Conservation (phyloP, 2,329 filamentous ascomycete genomes). For the Graphilbum sp. region DNA sequence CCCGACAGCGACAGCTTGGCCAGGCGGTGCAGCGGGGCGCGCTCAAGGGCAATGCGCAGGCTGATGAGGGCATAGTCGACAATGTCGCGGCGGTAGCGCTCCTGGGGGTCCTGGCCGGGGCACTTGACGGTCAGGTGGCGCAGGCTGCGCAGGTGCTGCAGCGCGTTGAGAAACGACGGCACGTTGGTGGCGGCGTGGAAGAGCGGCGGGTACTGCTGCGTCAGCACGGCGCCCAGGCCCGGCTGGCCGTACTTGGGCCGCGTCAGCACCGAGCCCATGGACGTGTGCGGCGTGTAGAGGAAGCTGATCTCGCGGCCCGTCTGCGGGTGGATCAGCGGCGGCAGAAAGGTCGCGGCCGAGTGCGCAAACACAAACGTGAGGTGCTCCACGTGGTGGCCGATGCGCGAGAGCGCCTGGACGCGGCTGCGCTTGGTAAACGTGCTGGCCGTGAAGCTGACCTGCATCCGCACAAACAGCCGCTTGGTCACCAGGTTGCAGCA, state of each 20-base stretch:
- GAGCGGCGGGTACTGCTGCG: slow-evolving; percentile 72
- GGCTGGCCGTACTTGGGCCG: slow-evolving; percentile 65
- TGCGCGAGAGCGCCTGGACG: slow-evolving; percentile 56
- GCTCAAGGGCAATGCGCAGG: slow-evolving; percentile 67
- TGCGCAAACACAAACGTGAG: slow-evolving; percentile 67
- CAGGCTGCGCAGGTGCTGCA: slow-evolving; percentile 52
- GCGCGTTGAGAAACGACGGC: slow-evolving; percentile 61
- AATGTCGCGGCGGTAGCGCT: slow-evolving; percentile 57
- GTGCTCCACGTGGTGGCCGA: slow-evolving; percentile 65
- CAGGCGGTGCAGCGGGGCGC: slow-evolving; percentile 48
- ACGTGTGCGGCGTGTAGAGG: slow-evolving; percentile 63
- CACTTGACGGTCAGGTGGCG: slow-evolving; percentile 62
- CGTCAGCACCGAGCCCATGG: slow-evolving; percentile 41
- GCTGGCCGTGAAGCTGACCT: slow-evolving; percentile 54
- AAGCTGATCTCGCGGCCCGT: slow-evolving; percentile 68
- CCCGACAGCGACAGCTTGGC: slow-evolving; percentile 54
- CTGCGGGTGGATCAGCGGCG: slow-evolving; percentile 64
- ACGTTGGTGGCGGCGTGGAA: slow-evolving; percentile 86
- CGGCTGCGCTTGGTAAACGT: slow-evolving; percentile 61
- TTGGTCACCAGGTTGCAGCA: slow-evolving; percentile 55
- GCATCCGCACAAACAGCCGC: slow-evolving; percentile 50
- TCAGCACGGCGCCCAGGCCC: slow-evolving; percentile 65
- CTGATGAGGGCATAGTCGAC: slow-evolving; percentile 86
- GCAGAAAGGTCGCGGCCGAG: slow-evolving; percentile 61
- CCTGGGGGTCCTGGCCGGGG: slow-evolving; percentile 50